These are phyloP conservation scores for Ailanthus altissimus DNA, from an alignment of 345 rosid genomes.

Conservation along the genomic window DNA sequence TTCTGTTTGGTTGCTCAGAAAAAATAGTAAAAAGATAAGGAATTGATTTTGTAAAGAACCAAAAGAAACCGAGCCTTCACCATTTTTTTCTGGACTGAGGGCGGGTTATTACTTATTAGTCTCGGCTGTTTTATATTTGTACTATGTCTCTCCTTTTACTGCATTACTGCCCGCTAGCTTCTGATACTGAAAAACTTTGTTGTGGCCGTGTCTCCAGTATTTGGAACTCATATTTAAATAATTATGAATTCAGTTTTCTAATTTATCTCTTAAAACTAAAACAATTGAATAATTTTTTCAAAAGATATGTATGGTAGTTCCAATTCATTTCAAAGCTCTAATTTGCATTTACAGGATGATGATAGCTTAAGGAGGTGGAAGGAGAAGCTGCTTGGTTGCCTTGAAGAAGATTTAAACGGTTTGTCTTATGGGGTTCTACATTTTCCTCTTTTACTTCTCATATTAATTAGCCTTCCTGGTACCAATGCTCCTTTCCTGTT, in stretches of 20 bases:
- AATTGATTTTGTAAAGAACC: background rate
- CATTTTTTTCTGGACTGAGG: background rate
- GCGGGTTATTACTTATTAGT: background rate
- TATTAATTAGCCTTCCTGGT: background rate
- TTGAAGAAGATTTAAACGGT: constrained; percentile 55
- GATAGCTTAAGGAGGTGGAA: constrained; percentile 85
- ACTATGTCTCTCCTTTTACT: background rate
- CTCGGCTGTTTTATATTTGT: background rate
- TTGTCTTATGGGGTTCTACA: background rate
- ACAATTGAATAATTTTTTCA: background rate
- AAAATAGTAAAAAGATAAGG: background rate
- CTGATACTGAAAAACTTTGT: background rate
- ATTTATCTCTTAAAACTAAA: background rate
- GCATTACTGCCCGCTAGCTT: background rate
- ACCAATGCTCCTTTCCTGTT: background rate
- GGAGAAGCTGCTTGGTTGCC: constrained; percentile 68
- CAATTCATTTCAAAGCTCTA: constrained; percentile 9
- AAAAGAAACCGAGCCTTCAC: background rate
- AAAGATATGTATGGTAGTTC: background rate
- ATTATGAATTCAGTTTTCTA: constrained; percentile 7
- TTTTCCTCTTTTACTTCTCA: background rate
- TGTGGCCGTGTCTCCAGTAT: background rate
- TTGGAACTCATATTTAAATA: background rate
- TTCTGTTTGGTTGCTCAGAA: background rate
- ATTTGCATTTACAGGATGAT: constrained; percentile 58